Evolutionary conservation across 75 land plant genomes (phyloP).

Genomic region (Cunninghamia lanceolata): DNA sequence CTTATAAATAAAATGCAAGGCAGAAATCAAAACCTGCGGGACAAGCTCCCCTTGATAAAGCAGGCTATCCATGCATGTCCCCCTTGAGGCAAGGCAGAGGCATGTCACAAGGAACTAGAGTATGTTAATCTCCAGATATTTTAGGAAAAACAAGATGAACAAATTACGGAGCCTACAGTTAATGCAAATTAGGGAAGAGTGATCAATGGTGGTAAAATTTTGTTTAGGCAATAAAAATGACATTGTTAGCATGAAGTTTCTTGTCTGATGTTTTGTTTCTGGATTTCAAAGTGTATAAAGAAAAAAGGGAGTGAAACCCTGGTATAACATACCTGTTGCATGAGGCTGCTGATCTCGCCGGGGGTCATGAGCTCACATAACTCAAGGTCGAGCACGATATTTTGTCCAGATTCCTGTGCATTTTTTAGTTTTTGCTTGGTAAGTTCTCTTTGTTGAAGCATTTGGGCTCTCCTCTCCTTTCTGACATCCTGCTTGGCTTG

Average conservation of each 20-base stretch:
- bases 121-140: neutral
- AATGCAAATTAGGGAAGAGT: neutral
- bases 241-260: neutral
- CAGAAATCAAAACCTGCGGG: neutral
- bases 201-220: neutral
- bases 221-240: neutral
- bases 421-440: conserved; percentile 44
- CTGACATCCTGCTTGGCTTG: conserved; percentile 28
- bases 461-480: conserved; percentile 64
- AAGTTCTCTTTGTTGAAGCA: conserved; percentile 47
- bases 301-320: neutral
- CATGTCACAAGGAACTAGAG: neutral
- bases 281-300: neutral
- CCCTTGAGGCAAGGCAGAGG: too few species aligned
- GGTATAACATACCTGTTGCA: conserved; percentile 67
- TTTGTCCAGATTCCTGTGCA: conserved; percentile 70
- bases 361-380: conserved; percentile 73
- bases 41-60: neutral
- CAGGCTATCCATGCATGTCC: too few species aligned
- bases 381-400: conserved; percentile 82
- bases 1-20: neutral
- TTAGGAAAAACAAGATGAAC: neutral
- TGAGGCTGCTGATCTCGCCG: conserved; percentile 64
- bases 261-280: neutral
- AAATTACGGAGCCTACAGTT: neutral